Conservation (phyloP, 2,329 filamentous ascomycete species). For the Neurospora sp. region DNA sequence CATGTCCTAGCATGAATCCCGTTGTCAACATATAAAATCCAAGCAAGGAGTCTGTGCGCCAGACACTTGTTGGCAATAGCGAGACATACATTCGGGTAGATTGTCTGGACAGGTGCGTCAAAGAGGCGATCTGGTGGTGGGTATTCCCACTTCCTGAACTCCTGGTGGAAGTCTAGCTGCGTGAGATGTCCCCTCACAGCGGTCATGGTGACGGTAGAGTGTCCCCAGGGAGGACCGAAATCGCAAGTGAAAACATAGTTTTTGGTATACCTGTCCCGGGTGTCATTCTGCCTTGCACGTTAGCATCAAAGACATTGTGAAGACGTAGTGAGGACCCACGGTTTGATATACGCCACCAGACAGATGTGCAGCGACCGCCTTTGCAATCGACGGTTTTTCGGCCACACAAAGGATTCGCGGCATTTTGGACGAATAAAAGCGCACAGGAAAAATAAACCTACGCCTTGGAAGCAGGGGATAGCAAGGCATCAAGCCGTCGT, state of each 20-base stretch:
- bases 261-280: conserved; percentile 71
- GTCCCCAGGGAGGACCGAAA: conserved; percentile 72
- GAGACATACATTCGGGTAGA: conserved; percentile 51
- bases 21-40: neutral
- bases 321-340: conserved; percentile 38
- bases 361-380: conserved; percentile 83
- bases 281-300: conserved; percentile 44
- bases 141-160: conserved; percentile 70
- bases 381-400: conserved; percentile 83
- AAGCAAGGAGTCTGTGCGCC: conserved; percentile 5
- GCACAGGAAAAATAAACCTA: neutral
- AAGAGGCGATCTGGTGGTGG: conserved; percentile 75
- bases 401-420: conserved; percentile 48
- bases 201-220: conserved; percentile 84
- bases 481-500: neutral
- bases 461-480: neutral
- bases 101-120: conserved; percentile 62
- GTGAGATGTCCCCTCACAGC: conserved; percentile 85
- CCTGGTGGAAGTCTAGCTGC: conserved; percentile 61
- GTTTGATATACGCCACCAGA: conserved; percentile 63
- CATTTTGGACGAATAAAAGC: conserved; percentile 21
- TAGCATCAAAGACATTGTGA: neutral
- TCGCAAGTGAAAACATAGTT: conserved; percentile 90
- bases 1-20: conserved; percentile 51
- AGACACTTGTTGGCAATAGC: neutral